Evolutionary conservation across 2,329 filamentous ascomycete species (phyloP).

Genomic region (Pseudocercospora fuligena): DNA sequence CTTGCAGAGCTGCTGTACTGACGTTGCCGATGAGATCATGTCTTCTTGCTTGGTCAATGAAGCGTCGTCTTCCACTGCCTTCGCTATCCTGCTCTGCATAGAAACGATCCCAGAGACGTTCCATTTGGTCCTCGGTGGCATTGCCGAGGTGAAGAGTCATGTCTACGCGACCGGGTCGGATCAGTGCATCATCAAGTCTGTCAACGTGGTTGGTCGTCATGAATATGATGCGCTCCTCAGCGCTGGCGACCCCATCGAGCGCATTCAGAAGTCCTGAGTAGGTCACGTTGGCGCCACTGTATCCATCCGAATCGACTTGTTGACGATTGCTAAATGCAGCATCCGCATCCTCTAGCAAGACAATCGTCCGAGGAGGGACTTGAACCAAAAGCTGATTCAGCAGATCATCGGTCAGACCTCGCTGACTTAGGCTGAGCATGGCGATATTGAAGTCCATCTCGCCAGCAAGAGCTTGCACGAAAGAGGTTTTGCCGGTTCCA

Average conservation of each 20-base stretch:
- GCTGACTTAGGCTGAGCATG: slow-evolving; percentile 87
- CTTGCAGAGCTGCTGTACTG: slow-evolving; percentile 91
- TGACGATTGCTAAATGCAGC: slow-evolving; percentile 85
- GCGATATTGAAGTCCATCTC: slow-evolving; percentile 90
- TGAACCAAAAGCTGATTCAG: slow-evolving; percentile 85
- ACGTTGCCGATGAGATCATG: slow-evolving; percentile 73
- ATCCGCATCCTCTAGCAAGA: slow-evolving; percentile 88
- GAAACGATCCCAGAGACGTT: slow-evolving; percentile 90
- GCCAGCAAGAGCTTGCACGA: slow-evolving; percentile 94
- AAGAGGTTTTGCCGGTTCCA: slow-evolving; percentile 88
- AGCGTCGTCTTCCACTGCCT: slow-evolving; percentile 66
- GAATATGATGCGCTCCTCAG: slow-evolving; percentile 92
- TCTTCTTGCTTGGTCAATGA: slow-evolving; percentile 71
- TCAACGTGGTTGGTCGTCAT: slow-evolving; percentile 95
- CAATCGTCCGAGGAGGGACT: slow-evolving; percentile 78
- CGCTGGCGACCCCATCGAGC: slow-evolving; percentile 85
- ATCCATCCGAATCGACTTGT: slow-evolving; percentile 78
- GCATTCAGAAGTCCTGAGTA: slow-evolving; percentile 82
- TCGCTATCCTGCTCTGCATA: slow-evolving; percentile 79
- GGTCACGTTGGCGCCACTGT: slow-evolving; percentile 84
- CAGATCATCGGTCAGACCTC: slow-evolving; percentile 87
- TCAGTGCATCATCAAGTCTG: slow-evolving; percentile 82
- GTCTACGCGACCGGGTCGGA: slow-evolving; percentile 89
- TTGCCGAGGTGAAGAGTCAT: slow-evolving; percentile 90
- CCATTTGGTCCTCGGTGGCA: slow-evolving; percentile 82